Evolutionary conservation across 1,284 basidiomycete species (phyloP).

Genomic region (Schizophyllum amplum): DNA sequence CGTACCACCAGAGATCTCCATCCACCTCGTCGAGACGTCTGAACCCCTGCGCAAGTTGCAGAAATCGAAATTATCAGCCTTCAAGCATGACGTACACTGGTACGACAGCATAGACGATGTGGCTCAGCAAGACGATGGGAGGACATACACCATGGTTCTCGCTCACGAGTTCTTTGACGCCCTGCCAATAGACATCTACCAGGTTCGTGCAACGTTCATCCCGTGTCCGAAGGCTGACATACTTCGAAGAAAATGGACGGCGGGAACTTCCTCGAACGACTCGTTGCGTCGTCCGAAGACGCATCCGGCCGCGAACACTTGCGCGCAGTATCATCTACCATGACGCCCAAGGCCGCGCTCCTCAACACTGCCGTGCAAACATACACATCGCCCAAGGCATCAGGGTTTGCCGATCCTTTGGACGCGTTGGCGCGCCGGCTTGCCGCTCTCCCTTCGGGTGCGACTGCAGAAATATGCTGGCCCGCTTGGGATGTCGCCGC

Average conservation of each 20-base stretch:
- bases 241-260: background rate
- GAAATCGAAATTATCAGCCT: constrained; percentile 37
- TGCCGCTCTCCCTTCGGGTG: constrained; percentile 67
- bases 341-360: background rate
- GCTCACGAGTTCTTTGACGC: constrained; percentile 99
- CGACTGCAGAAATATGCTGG: constrained; percentile 74
- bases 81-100: constrained; percentile 45
- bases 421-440: constrained; percentile 30
- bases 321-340: background rate
- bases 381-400: background rate
- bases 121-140: constrained; percentile 34
- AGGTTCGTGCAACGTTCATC: background rate
- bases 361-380: background rate
- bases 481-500: constrained; percentile 62
- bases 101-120: constrained; percentile 70
- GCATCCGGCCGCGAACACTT: background rate
- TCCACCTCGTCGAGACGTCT: constrained; percentile 83
- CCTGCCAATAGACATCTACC: constrained; percentile 66
- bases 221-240: background rate
- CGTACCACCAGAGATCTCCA: constrained; percentile 25
- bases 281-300: background rate
- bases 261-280: background rate
- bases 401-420: background rate
- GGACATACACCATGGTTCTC: constrained; percentile 73
- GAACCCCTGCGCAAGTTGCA: constrained; percentile 60